phyloP scores from a whole-genome alignment of 345 rosid genomes.

The Crucihimalaya himalaica region DNA sequence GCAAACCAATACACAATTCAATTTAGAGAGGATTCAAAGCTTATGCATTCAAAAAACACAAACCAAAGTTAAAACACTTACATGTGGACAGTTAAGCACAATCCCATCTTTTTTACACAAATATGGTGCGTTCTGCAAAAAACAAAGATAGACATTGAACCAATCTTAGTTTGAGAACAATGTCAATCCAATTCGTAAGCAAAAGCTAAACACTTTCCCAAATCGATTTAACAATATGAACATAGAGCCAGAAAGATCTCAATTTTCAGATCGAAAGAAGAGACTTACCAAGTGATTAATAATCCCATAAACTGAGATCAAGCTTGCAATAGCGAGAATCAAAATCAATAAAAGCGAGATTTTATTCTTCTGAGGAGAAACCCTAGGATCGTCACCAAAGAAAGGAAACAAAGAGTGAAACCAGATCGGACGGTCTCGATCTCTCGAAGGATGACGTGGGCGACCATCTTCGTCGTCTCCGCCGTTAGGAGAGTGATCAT shows the following conservation, averaged over 20 bases:
- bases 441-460: conserved; percentile 62
- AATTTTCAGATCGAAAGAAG: conserved; percentile 27
- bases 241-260: conserved; percentile 7
- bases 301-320: conserved; percentile 73
- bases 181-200: neutral
- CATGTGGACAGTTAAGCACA: conserved; percentile 88
- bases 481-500: conserved; percentile 48
- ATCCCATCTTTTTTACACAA: conserved; percentile 96
- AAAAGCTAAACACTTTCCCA: neutral
- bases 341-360: conserved; percentile 57
- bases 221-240: conserved; percentile 11
- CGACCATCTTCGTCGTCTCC: conserved; percentile 56
- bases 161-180: conserved; percentile 10
- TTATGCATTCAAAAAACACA: conserved; percentile 17
- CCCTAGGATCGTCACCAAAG: conserved; percentile 79
- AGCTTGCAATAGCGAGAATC: conserved; percentile 52
- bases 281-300: conserved; percentile 64
- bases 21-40: neutral
- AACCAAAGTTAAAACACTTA: conserved; percentile 47
- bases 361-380: conserved; percentile 59
- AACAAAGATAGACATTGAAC: neutral
- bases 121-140: conserved; percentile 76
- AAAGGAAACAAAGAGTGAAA: conserved; percentile 46
- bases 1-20: conserved; percentile 2
- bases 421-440: conserved; percentile 87